These are phyloP conservation scores for Talaromyces wortmannii DNA, from an alignment of 495 filamentous ascomycete genomes.

Conservation along the genomic window DNA sequence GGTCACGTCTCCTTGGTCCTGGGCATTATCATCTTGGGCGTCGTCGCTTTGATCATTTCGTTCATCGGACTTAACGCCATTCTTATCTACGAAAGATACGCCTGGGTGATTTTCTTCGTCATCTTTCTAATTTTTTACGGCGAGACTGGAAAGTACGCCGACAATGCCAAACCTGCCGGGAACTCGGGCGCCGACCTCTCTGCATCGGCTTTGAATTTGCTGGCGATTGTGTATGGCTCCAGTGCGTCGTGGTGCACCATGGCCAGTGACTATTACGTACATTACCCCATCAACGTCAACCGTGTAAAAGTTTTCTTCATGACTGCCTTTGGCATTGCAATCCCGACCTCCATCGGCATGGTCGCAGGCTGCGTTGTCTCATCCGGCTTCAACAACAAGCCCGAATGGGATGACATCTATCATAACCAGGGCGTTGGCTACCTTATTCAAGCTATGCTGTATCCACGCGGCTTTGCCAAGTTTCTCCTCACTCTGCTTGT, in stretches of 20 bases:
- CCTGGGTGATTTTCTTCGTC: slow-evolving; percentile 50
- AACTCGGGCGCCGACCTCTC: slow-evolving; percentile 31
- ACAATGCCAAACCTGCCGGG: slow-evolving; percentile 28
- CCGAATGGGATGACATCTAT: slow-evolving; percentile 41
- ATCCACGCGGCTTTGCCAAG: slow-evolving; percentile 52
- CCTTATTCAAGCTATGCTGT: slow-evolving; percentile 45
- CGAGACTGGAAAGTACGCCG: slow-evolving; percentile 38
- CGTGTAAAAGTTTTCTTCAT: slow-evolving; percentile 47
- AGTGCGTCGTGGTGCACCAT: slow-evolving; percentile 55
- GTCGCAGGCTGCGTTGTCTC: slow-evolving; percentile 45
- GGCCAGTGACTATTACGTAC: slow-evolving; percentile 55
- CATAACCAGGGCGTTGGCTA: slow-evolving; percentile 48
- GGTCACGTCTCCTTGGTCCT: slow-evolving; percentile 28
- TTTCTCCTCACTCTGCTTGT: slow-evolving; percentile 50
- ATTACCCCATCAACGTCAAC: slow-evolving; percentile 47
- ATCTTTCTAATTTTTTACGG: slow-evolving; percentile 54
- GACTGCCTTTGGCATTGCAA: slow-evolving; percentile 30
- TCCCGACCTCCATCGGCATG: slow-evolving; percentile 52
- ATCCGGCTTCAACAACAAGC: slow-evolving; percentile 41
- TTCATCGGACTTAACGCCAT: slow-evolving; percentile 53
- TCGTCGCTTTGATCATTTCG: slow-evolving; percentile 48
- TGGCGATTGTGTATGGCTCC: slow-evolving; percentile 51
- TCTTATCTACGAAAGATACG: slow-evolving; percentile 54
- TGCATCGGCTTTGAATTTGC: slow-evolving; percentile 42
- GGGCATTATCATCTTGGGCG: slow-evolving; percentile 39